Evolutionary conservation across 1,284 basidiomycete genomes (phyloP), one percentile per base, ranked within the genome.

Genomic region (Gastroboletus turbinatus): DNA sequence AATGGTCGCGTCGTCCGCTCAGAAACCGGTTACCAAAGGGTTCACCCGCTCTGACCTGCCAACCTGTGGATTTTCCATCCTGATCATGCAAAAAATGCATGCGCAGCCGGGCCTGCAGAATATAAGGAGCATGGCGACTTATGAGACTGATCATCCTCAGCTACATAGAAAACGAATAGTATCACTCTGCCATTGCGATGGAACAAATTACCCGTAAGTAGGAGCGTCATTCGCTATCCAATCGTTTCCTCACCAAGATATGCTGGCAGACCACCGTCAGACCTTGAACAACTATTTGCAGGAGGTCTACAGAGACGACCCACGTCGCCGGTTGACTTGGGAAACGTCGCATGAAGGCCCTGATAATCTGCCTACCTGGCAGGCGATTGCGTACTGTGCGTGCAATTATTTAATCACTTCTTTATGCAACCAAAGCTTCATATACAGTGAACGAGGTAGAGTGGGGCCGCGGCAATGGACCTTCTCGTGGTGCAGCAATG

Each of bases 321-420:
- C 66, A 21, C 44, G 49, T 30, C 50, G 48, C 14, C 57, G 42
- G 14, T 49, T 68, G 43, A 56, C 50, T 23, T 73, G 70, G 70
- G 58, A 70, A 48, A 47, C 11, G 0, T 52, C 53, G 11, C 11
- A 4, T 4, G 47, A 55, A 2, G 70, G 70, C 11, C 55, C 69
- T 33, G 51, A 60, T 42, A 56, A 72, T 50, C 51, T 38, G 9
- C 67, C 70, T 10, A 70, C 48, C 8, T 73, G 70, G 67, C 43
- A 46, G 19, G 68, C 56, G 7, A 56, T 66, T 35, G 70, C 66
- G 0, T 59, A 53, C 16, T 3, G 67, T 73, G 44, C n/a, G 67
- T 67, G 11, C 32, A 52, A 19, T 38, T 10, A 40, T 45, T 49
- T 44, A 2, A 27, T 45, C 11, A 16, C 30, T 42, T 16, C 4